These are phyloP conservation scores for Yamadazyma trypodendri DNA, from an alignment of 1,139 yeast species.

Conservation along the genomic window DNA sequence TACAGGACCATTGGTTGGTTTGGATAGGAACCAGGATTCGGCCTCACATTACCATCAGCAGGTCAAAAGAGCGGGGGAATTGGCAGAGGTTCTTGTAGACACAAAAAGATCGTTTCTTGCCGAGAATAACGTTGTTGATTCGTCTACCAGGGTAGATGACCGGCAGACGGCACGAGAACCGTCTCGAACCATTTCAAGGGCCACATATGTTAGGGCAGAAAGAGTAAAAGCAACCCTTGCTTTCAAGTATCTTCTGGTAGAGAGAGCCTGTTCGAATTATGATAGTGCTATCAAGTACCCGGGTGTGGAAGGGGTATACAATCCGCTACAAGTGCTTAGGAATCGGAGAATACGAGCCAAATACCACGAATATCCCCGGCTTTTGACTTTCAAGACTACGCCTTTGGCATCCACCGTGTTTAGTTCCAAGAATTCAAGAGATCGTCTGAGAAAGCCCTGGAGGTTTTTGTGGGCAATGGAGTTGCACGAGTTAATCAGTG, in stretches of 20 bases:
- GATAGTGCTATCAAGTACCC: slow-evolving; percentile 24
- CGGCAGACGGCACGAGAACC: neutral
- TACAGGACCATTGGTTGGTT: neutral
- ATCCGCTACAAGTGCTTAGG: slow-evolving; percentile 78
- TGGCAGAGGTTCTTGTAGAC: slow-evolving; percentile 43
- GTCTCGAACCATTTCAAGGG: slow-evolving; percentile 23
- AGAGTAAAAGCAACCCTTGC: slow-evolving; percentile 52
- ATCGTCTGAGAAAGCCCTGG: slow-evolving; percentile 31
- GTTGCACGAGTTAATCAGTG: slow-evolving; percentile 59
- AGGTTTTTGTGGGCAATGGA: slow-evolving; percentile 65
- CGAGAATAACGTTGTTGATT: slow-evolving; percentile 39
- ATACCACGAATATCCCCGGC: slow-evolving; percentile 40
- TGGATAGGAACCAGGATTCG: neutral
- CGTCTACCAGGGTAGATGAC: slow-evolving; percentile 5
- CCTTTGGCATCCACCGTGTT: slow-evolving; percentile 59
- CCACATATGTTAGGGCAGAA: slow-evolving; percentile 51
- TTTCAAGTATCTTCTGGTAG: slow-evolving; percentile 50
- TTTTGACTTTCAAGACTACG: slow-evolving; percentile 30
- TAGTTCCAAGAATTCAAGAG: slow-evolving; percentile 31
- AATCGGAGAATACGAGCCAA: slow-evolving; percentile 58
- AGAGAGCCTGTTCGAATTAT: slow-evolving; percentile 28
- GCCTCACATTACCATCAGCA: neutral
- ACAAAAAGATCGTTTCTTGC: slow-evolving; percentile 41
- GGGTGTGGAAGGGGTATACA: slow-evolving; percentile 67
- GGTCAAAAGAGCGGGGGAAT: slow-evolving; percentile 39